A percentile compares a stretch with the other conserved stretches of the same genome.
Conservation (phyloP, 129 eudicot species). For the Pittosporum tobira region DNA sequence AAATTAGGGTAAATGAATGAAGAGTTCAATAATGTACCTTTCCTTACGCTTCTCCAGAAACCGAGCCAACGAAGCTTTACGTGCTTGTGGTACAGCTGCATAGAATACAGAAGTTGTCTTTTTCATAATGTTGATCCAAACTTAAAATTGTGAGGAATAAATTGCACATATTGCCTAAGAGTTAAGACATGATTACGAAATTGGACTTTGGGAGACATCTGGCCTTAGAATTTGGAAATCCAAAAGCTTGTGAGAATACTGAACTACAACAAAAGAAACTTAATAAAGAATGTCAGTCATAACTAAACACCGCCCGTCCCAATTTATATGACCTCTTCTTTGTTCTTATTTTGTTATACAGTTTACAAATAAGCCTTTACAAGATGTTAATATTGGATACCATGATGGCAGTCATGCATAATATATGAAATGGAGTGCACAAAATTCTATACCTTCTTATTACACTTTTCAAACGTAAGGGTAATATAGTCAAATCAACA, state of each 20-base stretch:
- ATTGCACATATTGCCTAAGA: too few species aligned
- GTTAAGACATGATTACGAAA: neutral
- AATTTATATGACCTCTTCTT: neutral
- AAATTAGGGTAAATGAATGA: too few species aligned
- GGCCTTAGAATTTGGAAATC: neutral
- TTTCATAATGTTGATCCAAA: conserved; percentile 11
- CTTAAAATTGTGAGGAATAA: neutral
- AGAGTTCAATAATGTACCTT: conserved; percentile 34
- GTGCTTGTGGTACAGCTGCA: conserved; percentile 76
- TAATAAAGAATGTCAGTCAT: neutral
- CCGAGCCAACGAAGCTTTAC: conserved; percentile 71
- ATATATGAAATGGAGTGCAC: neutral
- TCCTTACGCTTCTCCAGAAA: conserved; percentile 78
- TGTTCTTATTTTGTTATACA: neutral
- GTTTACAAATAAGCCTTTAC: neutral
- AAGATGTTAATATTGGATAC: neutral
- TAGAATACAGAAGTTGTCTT: conserved; percentile 9
- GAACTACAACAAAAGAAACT: neutral
- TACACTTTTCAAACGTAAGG: neutral
- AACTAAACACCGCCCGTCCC: neutral
- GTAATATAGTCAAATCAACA: neutral
- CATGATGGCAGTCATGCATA: too few species aligned
- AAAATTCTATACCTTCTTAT: neutral
- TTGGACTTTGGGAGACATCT: neutral
- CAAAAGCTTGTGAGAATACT: neutral